phyloP scores from a whole-genome alignment of 2,329 filamentous ascomycete genomes.

The Byssothecium circinans region DNA sequence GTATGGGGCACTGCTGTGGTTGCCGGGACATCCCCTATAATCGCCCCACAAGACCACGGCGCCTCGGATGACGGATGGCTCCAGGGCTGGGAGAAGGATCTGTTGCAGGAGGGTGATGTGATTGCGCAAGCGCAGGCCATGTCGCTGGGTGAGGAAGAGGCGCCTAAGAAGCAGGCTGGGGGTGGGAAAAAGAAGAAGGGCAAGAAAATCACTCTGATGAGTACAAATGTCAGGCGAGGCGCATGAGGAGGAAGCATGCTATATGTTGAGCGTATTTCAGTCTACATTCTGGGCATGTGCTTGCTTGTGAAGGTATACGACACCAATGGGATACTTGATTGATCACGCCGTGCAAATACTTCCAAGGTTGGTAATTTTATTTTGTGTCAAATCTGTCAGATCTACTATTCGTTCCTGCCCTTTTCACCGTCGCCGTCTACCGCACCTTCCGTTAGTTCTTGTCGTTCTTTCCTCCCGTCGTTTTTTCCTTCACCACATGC shows the following conservation, averaged over 20 bases:
- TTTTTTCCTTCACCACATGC: too few relatives aligned
- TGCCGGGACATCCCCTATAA: slow-evolving; percentile 55
- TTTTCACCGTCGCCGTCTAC: too few relatives aligned
- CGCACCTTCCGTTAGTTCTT: too few relatives aligned
- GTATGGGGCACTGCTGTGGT: slow-evolving; percentile 89
- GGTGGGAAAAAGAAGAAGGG: slow-evolving; percentile 63
- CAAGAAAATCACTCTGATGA: slow-evolving; percentile 71
- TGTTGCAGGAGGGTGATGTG: slow-evolving; percentile 62
- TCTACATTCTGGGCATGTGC: too few relatives aligned
- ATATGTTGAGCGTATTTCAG: too few relatives aligned
- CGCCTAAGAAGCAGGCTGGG: slow-evolving; percentile 38
- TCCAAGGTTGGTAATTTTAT: too few relatives aligned
- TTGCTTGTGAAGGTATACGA: too few relatives aligned
- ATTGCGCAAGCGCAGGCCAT: slow-evolving; percentile 53
- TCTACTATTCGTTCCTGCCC: too few relatives aligned
- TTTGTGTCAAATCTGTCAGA: too few relatives aligned
- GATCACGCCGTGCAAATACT: too few relatives aligned
- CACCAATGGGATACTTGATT: too few relatives aligned
- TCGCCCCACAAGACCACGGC: slow-evolving; percentile 47
- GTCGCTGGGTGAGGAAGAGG: slow-evolving; percentile 34
- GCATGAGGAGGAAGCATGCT: slow-evolving; percentile 46
- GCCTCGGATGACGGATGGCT: slow-evolving; percentile 78
- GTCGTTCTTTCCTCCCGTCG: too few relatives aligned
- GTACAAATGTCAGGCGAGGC: slow-evolving; percentile 62
- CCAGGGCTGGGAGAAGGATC: slow-evolving; percentile 77